A percentile compares a stretch with the other conserved stretches of the same genome.
Evolutionary conservation across 257 asterid species (phyloP).

Genomic region (Solanum okadae): DNA sequence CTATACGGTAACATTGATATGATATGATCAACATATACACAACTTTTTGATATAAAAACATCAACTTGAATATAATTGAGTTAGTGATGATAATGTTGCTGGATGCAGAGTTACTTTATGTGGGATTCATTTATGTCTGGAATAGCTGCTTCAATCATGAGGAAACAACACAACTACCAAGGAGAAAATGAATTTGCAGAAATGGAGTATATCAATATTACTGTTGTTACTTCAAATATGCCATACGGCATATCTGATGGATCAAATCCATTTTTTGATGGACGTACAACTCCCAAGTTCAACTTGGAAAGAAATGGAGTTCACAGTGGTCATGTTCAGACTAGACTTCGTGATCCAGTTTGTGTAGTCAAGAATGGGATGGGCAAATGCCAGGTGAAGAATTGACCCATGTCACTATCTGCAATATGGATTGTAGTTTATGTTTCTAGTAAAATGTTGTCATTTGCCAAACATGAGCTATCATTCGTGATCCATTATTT

Average conservation of each 20-base stretch:
- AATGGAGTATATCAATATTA: conserved; percentile 73
- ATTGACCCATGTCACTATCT: neutral
- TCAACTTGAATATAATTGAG: neutral
- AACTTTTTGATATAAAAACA: neutral
- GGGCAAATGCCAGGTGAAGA: conserved; percentile 69
- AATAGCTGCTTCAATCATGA: conserved; percentile 81
- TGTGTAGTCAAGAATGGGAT: conserved; percentile 50
- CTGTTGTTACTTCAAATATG: conserved; percentile 65
- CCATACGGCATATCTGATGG: conserved; percentile 57
- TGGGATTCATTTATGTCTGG: conserved; percentile 82
- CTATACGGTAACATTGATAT: conserved; percentile 36
- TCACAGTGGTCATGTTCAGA: conserved; percentile 85
- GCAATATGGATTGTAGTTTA: neutral
- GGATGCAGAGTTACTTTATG: conserved; percentile 74
- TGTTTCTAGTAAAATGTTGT: neutral
- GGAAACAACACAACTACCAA: conserved; percentile 16
- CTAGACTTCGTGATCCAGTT: conserved; percentile 61
- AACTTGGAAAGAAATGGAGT: conserved; percentile 39
- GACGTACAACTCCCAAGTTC: conserved; percentile 39
- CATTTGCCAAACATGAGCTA: neutral
- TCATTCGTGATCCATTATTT: neutral
- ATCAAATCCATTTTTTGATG: conserved; percentile 70
- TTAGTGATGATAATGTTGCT: neutral
- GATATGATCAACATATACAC: neutral
- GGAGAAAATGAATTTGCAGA: conserved; percentile 81